Conservation (phyloP, 306 rosid genomes). For the Sesbania bispinosa region DNA sequence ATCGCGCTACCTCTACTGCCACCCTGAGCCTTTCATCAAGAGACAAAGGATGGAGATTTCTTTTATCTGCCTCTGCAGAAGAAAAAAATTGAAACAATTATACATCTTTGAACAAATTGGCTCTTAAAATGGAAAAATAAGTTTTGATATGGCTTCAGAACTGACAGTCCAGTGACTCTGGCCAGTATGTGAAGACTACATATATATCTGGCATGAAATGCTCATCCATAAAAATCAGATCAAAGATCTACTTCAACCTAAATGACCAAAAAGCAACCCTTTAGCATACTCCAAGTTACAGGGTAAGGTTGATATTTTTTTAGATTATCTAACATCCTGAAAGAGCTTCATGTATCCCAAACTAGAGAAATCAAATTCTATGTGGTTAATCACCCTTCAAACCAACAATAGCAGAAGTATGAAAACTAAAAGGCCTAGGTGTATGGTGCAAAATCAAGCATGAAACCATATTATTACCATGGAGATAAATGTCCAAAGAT, state of each 20-base stretch:
- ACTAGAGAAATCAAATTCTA: too few relatives aligned
- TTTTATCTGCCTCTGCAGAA: slow-evolving; percentile 50
- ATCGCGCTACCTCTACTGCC: slow-evolving; percentile 52
- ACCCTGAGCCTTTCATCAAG: slow-evolving; percentile 51
- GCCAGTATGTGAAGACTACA: neutral
- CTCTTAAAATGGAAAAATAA: neutral
- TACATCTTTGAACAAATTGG: neutral
- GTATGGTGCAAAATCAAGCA: neutral
- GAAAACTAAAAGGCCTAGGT: neutral
- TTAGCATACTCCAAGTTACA: neutral
- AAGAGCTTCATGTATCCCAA: neutral
- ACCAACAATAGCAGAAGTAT: neutral
- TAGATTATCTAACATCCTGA: neutral
- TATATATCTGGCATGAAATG: neutral
- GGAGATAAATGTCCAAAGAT: slow-evolving; percentile 66
- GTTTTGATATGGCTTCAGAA: neutral
- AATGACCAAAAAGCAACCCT: too few relatives aligned
- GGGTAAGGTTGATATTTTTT: neutral
- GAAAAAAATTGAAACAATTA: neutral
- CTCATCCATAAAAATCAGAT: too few relatives aligned
- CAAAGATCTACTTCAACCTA: too few relatives aligned
- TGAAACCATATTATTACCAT: slow-evolving; percentile 44
- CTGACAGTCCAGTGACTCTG: neutral
- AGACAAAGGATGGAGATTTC: slow-evolving; percentile 49
- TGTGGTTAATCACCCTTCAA: neutral